phyloP scores from a whole-genome alignment of 495 filamentous ascomycete species.

The Hypoxylon fuscum region DNA sequence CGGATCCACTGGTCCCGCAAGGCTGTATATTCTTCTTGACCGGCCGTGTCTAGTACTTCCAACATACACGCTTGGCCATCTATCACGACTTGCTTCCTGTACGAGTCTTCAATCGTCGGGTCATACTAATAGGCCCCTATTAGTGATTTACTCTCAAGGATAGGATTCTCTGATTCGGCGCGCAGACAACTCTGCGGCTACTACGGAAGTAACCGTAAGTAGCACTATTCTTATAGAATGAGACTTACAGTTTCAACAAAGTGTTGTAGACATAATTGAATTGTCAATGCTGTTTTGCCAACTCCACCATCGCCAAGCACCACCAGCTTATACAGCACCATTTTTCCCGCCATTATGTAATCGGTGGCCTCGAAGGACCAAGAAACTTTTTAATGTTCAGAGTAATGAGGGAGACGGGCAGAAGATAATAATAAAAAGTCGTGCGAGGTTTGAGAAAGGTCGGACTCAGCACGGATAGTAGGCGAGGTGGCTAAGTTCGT shows the following conservation, averaged over 20 bases:
- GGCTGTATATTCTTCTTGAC: constrained; percentile 99
- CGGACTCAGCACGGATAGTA: constrained; percentile 32
- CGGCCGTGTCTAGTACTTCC: constrained; percentile 96
- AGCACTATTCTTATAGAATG: background rate
- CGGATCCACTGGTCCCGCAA: constrained; percentile 98
- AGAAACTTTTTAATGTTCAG: background rate
- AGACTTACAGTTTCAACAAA: constrained; percentile 65
- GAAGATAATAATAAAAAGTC: constrained; percentile 12
- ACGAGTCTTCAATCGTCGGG: constrained; percentile 96
- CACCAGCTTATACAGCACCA: constrained; percentile 98
- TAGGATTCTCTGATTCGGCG: too few species aligned
- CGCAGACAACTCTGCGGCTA: too few species aligned
- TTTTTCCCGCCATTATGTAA: constrained; percentile 70
- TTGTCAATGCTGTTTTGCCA: constrained; percentile 96
- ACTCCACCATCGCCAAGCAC: constrained; percentile 83
- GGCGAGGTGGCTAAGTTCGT: constrained; percentile 41
- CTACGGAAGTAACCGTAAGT: too few species aligned
- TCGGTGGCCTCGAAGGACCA: constrained; percentile 33
- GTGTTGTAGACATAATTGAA: constrained; percentile 81
- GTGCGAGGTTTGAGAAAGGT: constrained; percentile 3
- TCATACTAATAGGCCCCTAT: constrained; percentile 71
- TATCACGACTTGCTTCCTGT: constrained; percentile 98
- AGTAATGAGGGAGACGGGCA: background rate
- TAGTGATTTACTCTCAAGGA: too few species aligned
- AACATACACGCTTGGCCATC: constrained; percentile 97